Conservation (phyloP, 2,329 filamentous ascomycete species). For the Colletotrichum sp. region DNA sequence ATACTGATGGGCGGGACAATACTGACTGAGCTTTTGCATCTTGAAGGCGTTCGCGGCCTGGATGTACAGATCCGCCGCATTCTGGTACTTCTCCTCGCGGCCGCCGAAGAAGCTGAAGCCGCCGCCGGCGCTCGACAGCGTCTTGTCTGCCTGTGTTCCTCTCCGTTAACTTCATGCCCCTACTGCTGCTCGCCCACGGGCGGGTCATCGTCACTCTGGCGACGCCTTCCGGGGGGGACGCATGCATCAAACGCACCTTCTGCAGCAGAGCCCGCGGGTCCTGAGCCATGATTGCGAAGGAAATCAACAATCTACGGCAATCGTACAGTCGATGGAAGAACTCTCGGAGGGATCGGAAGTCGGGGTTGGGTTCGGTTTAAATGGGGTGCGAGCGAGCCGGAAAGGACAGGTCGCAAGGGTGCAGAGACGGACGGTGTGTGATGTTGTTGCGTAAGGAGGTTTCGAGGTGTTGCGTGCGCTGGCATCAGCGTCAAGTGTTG, state of each 20-base stretch:
- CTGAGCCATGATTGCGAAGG: constrained; percentile 64
- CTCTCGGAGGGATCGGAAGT: not conserved
- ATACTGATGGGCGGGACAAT: not conserved
- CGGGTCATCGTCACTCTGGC: not conserved
- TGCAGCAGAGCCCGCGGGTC: constrained; percentile 80
- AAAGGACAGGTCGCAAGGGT: not conserved
- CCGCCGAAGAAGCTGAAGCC: constrained; percentile 93
- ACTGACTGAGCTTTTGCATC: constrained; percentile 81
- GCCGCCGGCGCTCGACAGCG: constrained; percentile 72
- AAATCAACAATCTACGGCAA: not conserved
- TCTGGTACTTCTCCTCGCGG: constrained; percentile 85
- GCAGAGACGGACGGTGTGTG: not conserved
- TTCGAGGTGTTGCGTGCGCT: not conserved
- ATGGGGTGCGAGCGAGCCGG: not conserved
- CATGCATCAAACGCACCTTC: constrained; percentile 59
- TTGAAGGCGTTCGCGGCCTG: constrained; percentile 92
- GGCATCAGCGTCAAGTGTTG: constrained; percentile 4
- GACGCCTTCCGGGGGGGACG: not conserved
- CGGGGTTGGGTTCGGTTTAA: not conserved
- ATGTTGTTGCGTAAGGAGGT: not conserved
- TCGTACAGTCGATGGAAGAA: not conserved
- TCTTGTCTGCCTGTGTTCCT: constrained; percentile 80
- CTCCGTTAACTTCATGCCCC: not conserved
- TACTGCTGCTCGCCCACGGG: not conserved
- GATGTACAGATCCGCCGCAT: constrained; percentile 84